Evolutionary conservation across 768 basidiomycete genomes (phyloP), one percentile per base, ranked within the genome.

Genomic region (Boletus fagicola): DNA sequence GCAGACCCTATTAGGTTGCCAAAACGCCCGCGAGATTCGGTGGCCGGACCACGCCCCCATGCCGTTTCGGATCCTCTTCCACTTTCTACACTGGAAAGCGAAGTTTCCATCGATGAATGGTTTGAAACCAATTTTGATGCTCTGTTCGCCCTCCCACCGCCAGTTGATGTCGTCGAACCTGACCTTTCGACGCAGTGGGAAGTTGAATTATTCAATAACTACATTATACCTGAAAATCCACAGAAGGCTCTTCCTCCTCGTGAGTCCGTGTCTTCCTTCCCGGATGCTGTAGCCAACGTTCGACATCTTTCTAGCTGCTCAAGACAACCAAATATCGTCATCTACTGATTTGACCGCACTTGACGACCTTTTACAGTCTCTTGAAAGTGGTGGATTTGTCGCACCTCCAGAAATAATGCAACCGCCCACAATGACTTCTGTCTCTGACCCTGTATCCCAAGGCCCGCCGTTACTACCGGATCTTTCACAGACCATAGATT

Each of bases 91-190:
- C 9, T 57, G 0, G 55, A 62, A n/a, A 62, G 62, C 4, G 67
- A 64, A 4, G 35, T 59, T 13, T 55, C 57, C 1, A 56, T 75
- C 18, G 73, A 77, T 12, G 67, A 70, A n/a, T 78, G 75, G 78
- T 75, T 75, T 20, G 62, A 67, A 0, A 52, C 55, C 11, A 62
- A 62, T 35, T 66, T 72, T 39, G 54, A 57, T n/a, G 1, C 39
- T 33, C 12, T 65, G 0, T 73, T 74, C 26, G 54, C 71, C 1
- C 39, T 69, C 1, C 71, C 69, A 2, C 60, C 55, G 5, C 58
- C 60, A 1, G 68, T 68, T 1, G 58, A 65, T 28, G 58, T 62
- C 0, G 55, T 54, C 0, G 61, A 66, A 15, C 63, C 67, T 3
- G 71, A 76, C n/a, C 46, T 56, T 1, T 65, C 62, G 0, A n/a